Evolutionary conservation across 345 rosid species (phyloP).

Genomic region (Salix viminalis): DNA sequence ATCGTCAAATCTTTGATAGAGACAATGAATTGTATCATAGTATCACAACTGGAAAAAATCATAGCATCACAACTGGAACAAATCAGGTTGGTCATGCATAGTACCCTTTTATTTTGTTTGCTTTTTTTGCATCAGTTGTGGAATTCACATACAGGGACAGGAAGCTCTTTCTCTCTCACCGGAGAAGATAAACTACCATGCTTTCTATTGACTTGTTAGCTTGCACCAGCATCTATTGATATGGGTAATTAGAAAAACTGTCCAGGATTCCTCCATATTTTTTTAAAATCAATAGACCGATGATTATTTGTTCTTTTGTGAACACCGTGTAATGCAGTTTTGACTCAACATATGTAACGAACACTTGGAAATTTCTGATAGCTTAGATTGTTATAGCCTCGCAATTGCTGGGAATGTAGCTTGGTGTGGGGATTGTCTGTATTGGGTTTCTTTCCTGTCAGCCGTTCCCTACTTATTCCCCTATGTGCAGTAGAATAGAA

Average conservation of each 20-base stretch:
- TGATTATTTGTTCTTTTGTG: background rate
- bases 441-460: background rate
- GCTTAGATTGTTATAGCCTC: background rate
- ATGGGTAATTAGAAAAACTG: background rate
- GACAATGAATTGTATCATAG: background rate
- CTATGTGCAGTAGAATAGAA: background rate
- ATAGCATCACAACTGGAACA: too few relatives aligned
- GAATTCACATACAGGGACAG: background rate
- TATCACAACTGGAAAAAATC: background rate
- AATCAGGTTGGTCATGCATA: background rate
- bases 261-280: background rate
- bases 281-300: background rate
- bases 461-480: background rate
- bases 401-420: background rate
- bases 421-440: background rate
- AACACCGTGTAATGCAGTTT: background rate
- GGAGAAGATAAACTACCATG: background rate
- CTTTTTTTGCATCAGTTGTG: background rate
- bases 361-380: too few relatives aligned
- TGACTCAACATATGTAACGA: background rate
- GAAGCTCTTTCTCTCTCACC: background rate
- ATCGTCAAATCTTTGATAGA: background rate
- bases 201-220: background rate
- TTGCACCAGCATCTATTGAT: background rate
- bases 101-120: background rate